Evolutionary conservation across 1,284 basidiomycete genomes (phyloP).

Genomic region (Porogramme epimiltina): DNA sequence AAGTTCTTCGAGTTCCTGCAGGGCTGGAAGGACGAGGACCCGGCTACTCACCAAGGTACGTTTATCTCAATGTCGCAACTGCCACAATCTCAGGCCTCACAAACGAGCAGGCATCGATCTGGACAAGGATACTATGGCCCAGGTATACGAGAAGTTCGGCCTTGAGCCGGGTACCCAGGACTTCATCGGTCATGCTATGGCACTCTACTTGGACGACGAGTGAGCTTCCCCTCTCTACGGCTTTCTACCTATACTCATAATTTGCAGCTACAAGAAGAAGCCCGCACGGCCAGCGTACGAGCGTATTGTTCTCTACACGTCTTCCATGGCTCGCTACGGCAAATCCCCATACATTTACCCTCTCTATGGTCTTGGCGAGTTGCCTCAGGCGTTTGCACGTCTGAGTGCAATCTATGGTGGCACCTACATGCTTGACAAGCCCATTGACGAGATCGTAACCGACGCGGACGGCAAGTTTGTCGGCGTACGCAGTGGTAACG

Average conservation of each 20-base stretch:
- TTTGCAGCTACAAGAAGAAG: slow-evolving; percentile 85
- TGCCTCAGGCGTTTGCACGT: slow-evolving; percentile 98
- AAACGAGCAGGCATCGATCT: slow-evolving; percentile 80
- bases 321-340: slow-evolving; percentile 98
- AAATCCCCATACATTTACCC: slow-evolving; percentile 99
- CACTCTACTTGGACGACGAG: slow-evolving; percentile 97
- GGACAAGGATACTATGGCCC: slow-evolving; percentile 88
- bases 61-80: neutral
- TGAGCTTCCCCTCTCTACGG: slow-evolving; percentile 43
- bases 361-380: slow-evolving; percentile 97
- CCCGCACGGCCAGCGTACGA: slow-evolving; percentile 91
- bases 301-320: slow-evolving; percentile 96
- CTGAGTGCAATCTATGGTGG: slow-evolving; percentile 98
- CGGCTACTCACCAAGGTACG: slow-evolving; percentile 92
- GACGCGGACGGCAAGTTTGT: slow-evolving; percentile 88
- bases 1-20: slow-evolving; percentile 99
- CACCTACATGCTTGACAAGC: slow-evolving; percentile 99
- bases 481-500: slow-evolving; percentile 87
- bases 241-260: neutral
- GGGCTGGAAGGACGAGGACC: slow-evolving; percentile 93
- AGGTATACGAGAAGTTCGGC: slow-evolving; percentile 96
- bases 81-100: neutral
- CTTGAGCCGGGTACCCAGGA: slow-evolving; percentile 98
- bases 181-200: slow-evolving; percentile 99
- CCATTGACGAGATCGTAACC: slow-evolving; percentile 89